A percentile compares a stretch with the other conserved stretches of the same genome.
phyloP scores from a whole-genome alignment of 1,139 yeast species.

The Diutina siamensis region DNA sequence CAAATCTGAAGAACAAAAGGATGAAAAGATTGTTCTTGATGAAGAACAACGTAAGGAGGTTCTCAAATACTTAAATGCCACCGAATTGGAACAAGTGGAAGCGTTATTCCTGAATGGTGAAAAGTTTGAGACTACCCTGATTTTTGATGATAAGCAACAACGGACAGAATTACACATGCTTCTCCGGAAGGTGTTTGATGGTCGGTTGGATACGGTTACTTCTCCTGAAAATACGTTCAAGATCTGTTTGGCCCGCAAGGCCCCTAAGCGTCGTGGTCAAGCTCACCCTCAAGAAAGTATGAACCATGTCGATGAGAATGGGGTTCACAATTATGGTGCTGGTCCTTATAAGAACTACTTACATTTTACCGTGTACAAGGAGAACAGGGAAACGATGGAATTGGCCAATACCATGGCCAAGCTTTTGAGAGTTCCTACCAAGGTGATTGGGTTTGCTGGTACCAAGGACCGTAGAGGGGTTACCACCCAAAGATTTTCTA shows the following conservation, averaged over 20 bases:
- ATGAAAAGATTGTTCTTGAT: conserved; percentile 32
- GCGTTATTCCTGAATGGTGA: conserved; percentile 45
- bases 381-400: conserved; percentile 96
- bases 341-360: conserved; percentile 61
- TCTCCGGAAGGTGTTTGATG: conserved; percentile 61
- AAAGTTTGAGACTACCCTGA: conserved; percentile 45
- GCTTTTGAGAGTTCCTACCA: conserved; percentile 61
- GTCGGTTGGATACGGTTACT: conserved; percentile 70
- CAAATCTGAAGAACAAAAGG: conserved; percentile 15
- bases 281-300: conserved; percentile 16
- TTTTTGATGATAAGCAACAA: conserved; percentile 53
- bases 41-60: conserved; percentile 37
- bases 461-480: conserved; percentile 96
- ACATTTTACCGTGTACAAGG: conserved; percentile 79
- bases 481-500: conserved; percentile 75
- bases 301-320: conserved; percentile 39
- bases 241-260: conserved; percentile 31
- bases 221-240: conserved; percentile 54
- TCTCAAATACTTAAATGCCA: conserved; percentile 44
- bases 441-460: conserved; percentile 73
- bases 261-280: conserved; percentile 3
- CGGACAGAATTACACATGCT: conserved; percentile 74
- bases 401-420: conserved; percentile 67
- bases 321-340: conserved; percentile 41
- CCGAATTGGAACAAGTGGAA: conserved; percentile 45